These are phyloP conservation scores for Plantago major DNA, from an alignment of 257 asterid species.

Conservation along the genomic window DNA sequence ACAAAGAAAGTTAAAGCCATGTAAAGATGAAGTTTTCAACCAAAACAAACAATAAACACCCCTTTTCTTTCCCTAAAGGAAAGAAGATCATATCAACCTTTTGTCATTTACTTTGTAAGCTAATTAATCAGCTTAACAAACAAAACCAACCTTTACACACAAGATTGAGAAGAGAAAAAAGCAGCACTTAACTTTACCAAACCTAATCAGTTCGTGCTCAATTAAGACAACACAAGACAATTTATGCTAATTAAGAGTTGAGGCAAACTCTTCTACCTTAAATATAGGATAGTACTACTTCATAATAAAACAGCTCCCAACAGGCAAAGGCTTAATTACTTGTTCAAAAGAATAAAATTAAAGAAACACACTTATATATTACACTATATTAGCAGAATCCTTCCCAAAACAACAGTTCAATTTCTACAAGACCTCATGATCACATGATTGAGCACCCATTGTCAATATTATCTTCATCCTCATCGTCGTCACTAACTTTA, in stretches of 20 bases:
- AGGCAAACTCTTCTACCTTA: background rate
- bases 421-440: constrained; percentile 10
- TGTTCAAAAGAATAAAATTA: background rate
- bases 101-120: constrained; percentile 24
- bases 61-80: constrained; percentile 15
- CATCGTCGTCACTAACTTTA: constrained; percentile 8
- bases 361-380: constrained; percentile 10
- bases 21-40: constrained; percentile 15
- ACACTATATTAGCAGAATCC: constrained; percentile 23
- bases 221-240: background rate
- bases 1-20: constrained; percentile 22
- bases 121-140: constrained; percentile 6
- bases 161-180: background rate
- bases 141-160: constrained; percentile 14
- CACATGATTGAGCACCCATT: constrained; percentile 36
- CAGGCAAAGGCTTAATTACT: constrained; percentile 12
- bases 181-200: constrained; percentile 15
- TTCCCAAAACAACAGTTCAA: constrained; percentile 5
- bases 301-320: background rate
- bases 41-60: constrained; percentile 14
- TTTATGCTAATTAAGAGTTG: too few species aligned
- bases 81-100: constrained; percentile 12
- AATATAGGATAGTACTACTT: background rate
- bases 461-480: constrained; percentile 24
- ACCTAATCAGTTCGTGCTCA: background rate